Evolutionary conservation across 305 asterid genomes (phyloP), one percentile per base, ranked within the genome.

Genomic region (Fraxinus floribunda): DNA sequence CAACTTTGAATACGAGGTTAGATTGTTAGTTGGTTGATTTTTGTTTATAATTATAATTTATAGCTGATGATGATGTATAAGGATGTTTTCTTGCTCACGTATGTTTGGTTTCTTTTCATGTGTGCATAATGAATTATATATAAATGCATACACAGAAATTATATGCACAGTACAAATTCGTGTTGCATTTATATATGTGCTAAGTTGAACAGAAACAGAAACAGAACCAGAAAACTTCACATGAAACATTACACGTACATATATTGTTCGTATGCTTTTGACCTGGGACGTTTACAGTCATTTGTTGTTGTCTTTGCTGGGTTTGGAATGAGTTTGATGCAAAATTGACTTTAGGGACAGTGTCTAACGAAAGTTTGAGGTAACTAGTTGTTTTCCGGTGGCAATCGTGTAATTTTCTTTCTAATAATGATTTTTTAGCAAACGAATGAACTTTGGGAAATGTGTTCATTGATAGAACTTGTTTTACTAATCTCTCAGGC

Each of bases 1-100:
- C 83, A 91, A 93, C 80, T 90, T 96, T 52, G 87, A 97, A 18
- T 96, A 92, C 84, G 82, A 91, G 98, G 99, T 95, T 78, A 71
- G 88, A 35, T 41, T 4, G 52, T 26, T 15, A 0, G 60, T 87
- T 34, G 39, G 16, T 79, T 11, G 60, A 1, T 26, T 15, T 77
- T 49, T 82, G 41, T 64, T 78, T 76, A 35, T 32, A 76, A 66
- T 75, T 78, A 35, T 32, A 32, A 32, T 32, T 32, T 32, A 32
- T 38, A 76, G 75, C 64, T 78, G 62, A 29, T 70, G 38, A 36
- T 36, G 32, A 49, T 68, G 35, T 29, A 66, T 32, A 39, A 44
- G 32, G 44, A 35, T 70, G 80, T 41, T 39, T 38, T 76, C 15
- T 7, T 57, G 73, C 66, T 20, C 32, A 78, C 52, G 29, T 62